These are phyloP conservation scores for Musa balbisiana DNA, from an alignment of 202 grass and related monocot genomes.

Conservation along the genomic window DNA sequence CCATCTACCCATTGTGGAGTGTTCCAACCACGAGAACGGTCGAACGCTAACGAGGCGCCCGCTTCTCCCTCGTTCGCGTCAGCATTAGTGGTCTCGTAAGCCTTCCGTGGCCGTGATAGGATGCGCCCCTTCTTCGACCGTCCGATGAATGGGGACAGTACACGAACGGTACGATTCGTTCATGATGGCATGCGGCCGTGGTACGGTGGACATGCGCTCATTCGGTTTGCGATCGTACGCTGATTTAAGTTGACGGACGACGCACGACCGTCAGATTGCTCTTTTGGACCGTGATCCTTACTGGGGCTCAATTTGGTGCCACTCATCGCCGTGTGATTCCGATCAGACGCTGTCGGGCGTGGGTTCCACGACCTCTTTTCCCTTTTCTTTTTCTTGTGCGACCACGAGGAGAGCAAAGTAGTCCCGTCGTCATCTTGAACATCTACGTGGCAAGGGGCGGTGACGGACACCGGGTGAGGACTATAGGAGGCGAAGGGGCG, in stretches of 20 bases:
- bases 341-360: conserved; percentile 20
- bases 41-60: no score
- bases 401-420: no score
- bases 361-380: not conserved
- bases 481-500: not conserved
- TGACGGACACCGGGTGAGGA: not conserved
- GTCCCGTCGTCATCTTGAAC: no score
- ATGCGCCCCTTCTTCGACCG: not conserved
- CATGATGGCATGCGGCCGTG: no score
- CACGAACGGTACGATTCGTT: not conserved
- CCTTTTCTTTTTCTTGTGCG: not conserved
- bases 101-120: not conserved
- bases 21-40: no score
- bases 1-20: no score
- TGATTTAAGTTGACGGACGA: no score
- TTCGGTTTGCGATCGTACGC: no score
- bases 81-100: not conserved
- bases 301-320: not conserved
- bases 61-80: no score
- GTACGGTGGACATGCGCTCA: no score
- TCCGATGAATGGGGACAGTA: not conserved
- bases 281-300: not conserved
- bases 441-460: not conserved
- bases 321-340: conserved; percentile 14
- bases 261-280: not conserved